phyloP scores from a whole-genome alignment of 2,329 filamentous ascomycete genomes.

The Fusarium proliferatum region DNA sequence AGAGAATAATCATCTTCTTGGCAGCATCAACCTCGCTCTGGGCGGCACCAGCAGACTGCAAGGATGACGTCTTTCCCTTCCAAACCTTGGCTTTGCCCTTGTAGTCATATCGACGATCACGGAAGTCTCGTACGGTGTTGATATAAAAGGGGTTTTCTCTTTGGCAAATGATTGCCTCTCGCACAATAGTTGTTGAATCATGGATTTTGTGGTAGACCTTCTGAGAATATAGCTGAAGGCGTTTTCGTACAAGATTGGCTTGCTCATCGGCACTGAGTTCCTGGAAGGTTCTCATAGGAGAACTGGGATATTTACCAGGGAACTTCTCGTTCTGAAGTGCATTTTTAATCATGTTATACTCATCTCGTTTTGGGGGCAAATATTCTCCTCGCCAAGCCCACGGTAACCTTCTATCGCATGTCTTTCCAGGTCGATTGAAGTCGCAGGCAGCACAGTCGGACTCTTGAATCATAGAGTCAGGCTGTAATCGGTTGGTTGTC shows the following conservation, averaged over 20 bases:
- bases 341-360: slow-evolving; percentile 99
- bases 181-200: slow-evolving; percentile 89
- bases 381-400: slow-evolving; percentile 99
- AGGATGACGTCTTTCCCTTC: slow-evolving; percentile 92
- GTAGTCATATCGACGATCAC: slow-evolving; percentile 97
- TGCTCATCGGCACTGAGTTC: slow-evolving; percentile 87
- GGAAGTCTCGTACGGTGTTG: slow-evolving; percentile 93
- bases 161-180: slow-evolving; percentile 98
- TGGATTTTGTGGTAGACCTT: slow-evolving; percentile 99
- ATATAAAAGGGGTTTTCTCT: slow-evolving; percentile 99
- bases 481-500: slow-evolving; percentile 97
- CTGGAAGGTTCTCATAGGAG: slow-evolving; percentile 78
- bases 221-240: slow-evolving; percentile 91
- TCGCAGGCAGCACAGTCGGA: slow-evolving; percentile 97
- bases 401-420: slow-evolving; percentile 91
- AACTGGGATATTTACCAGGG: slow-evolving; percentile 79
- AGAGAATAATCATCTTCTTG: slow-evolving; percentile 98
- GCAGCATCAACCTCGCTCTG: slow-evolving; percentile 85
- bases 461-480: slow-evolving; percentile 98
- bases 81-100: slow-evolving; percentile 98
- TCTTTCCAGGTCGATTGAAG: slow-evolving; percentile 97
- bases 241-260: slow-evolving; percentile 81
- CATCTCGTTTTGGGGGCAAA: slow-evolving; percentile 92
- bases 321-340: slow-evolving; percentile 93
- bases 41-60: slow-evolving; percentile 85